These are phyloP conservation scores for Apophysomyces variabilis DNA, from an alignment of 371 early-diverging fungal genomes.

Conservation along the genomic window DNA sequence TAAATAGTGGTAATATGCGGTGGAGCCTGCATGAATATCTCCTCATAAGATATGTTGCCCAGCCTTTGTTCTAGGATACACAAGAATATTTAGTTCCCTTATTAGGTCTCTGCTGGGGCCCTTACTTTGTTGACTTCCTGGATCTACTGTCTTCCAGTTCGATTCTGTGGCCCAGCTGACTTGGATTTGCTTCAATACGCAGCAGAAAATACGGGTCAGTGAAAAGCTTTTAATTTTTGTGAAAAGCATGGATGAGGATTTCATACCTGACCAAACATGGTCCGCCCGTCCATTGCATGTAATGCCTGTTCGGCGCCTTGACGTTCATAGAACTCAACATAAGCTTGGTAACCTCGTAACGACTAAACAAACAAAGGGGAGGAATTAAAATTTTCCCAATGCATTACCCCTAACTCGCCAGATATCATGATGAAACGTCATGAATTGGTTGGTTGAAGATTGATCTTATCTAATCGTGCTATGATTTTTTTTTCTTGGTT, in stretches of 20 bases:
- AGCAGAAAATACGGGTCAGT: neutral
- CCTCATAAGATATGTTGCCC: constrained; percentile 61
- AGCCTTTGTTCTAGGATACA: neutral
- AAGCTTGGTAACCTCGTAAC: constrained; percentile 68
- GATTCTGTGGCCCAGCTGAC: constrained; percentile 27
- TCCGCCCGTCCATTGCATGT: constrained; percentile 75
- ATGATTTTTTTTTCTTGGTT: neutral
- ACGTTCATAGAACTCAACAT: constrained; percentile 79
- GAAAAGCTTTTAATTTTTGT: neutral
- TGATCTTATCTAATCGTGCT: constrained; percentile 7
- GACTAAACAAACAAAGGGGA: constrained; percentile 2
- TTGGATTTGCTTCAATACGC: constrained; percentile 27
- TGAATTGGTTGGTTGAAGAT: neutral
- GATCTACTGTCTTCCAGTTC: constrained; percentile 14
- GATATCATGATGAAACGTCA: neutral
- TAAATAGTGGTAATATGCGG: constrained; percentile 86
- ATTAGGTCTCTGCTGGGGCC: neutral
- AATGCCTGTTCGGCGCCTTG: constrained; percentile 74
- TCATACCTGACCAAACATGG: constrained; percentile 57
- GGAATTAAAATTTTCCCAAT: neutral
- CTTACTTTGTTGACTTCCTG: neutral
- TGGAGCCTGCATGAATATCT: constrained; percentile 73
- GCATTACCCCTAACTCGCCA: neutral
- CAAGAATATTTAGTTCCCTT: neutral
- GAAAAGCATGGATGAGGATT: neutral